Conservation (phyloP, 2,329 filamentous ascomycete species). For the Ophiostoma novo-ulmi region DNA sequence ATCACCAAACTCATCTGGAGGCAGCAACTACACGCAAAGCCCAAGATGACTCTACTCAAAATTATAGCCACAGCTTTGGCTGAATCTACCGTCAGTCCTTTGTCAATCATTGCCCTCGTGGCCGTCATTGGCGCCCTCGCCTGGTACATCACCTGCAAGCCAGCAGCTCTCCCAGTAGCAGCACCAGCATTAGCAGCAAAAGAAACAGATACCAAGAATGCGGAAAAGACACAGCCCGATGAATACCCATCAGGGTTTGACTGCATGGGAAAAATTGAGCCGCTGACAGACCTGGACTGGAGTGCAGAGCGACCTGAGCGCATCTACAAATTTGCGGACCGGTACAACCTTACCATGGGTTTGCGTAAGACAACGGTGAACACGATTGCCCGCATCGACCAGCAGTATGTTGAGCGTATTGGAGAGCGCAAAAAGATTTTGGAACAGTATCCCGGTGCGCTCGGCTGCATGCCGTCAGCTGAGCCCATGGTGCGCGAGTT, state of each 20-base stretch:
- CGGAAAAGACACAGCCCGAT: not conserved
- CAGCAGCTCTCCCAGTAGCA: not conserved
- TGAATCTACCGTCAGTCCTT: not conserved
- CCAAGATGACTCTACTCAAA: not conserved
- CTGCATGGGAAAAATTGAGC: conserved; percentile 23
- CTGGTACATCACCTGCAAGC: not conserved
- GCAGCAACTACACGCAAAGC: not conserved
- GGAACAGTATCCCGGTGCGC: conserved; percentile 21
- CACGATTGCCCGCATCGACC: conserved; percentile 24
- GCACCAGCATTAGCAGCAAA: not conserved
- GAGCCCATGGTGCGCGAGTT: conserved; percentile 25
- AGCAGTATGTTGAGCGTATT: conserved; percentile 25
- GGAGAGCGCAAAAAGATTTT: conserved; percentile 23
- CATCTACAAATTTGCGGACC: conserved; percentile 25
- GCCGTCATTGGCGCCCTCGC: not conserved
- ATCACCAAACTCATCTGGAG: not conserved
- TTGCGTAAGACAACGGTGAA: conserved; percentile 24
- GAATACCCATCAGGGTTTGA: conserved; percentile 11
- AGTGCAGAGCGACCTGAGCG: conserved; percentile 17
- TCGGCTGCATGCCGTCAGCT: conserved; percentile 21
- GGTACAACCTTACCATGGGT: conserved; percentile 27
- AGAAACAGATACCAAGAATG: not conserved
- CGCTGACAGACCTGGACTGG: conserved; percentile 20
- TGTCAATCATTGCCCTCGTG: not conserved
- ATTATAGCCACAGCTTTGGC: not conserved